These are phyloP conservation scores for Aphanocladium album DNA, from an alignment of 2,329 filamentous ascomycete species.

Conservation along the genomic window DNA sequence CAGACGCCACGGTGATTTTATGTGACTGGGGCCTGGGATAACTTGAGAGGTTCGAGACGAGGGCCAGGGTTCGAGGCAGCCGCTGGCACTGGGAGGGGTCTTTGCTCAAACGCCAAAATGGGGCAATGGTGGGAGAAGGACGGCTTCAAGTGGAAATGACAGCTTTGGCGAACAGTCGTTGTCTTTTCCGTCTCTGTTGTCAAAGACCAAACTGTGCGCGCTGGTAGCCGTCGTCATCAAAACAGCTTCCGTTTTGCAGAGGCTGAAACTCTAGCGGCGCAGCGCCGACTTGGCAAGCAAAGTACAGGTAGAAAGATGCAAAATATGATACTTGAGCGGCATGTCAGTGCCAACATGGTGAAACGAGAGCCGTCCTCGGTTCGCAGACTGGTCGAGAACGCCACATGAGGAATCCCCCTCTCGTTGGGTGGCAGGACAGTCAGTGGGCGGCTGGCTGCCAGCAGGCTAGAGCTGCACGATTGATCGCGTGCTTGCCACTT, in stretches of 20 bases:
- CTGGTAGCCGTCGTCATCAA: background rate
- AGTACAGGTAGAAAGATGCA: background rate
- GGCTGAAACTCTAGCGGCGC: background rate
- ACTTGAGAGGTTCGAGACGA: background rate
- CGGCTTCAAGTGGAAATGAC: no score
- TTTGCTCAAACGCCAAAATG: no score
- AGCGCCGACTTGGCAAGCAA: background rate
- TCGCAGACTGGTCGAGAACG: no score
- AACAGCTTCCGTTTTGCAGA: background rate
- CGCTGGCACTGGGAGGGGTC: no score
- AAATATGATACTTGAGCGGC: no score
- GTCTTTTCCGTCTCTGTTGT: background rate
- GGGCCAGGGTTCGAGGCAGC: no score
- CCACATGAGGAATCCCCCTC: background rate
- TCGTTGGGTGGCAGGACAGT: background rate
- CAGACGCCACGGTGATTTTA: background rate
- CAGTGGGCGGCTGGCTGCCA: background rate
- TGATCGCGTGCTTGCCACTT: background rate
- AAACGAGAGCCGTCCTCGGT: no score
- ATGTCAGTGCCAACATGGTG: no score
- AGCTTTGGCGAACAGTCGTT: background rate
- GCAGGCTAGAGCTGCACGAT: slow-evolving; percentile 1
- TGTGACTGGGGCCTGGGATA: background rate
- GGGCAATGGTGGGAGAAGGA: no score
- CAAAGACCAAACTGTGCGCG: background rate